Conservation (phyloP, 2,329 filamentous ascomycete species). For the Pseudogymnoascus sp. region DNA sequence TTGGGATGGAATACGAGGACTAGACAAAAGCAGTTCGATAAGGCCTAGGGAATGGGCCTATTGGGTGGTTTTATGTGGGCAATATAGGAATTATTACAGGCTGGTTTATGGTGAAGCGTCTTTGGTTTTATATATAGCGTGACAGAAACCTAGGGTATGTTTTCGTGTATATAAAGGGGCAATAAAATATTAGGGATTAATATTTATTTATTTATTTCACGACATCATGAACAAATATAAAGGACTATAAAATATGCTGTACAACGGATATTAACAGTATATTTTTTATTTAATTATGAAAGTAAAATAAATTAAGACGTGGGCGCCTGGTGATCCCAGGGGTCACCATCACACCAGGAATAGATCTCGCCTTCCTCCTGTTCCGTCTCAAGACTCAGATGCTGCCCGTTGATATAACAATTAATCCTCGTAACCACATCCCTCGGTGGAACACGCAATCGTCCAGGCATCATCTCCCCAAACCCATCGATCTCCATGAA, state of each 20-base stretch:
- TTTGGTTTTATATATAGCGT: neutral
- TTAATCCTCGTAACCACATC: neutral
- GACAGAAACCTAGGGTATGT: neutral
- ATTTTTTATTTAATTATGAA: neutral
- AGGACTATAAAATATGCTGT: neutral
- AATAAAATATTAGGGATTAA: neutral
- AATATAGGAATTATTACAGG: neutral
- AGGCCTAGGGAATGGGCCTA: conserved; percentile 21
- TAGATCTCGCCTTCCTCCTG: neutral
- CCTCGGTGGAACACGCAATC: neutral
- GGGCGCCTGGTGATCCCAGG: neutral
- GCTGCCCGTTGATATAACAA: neutral
- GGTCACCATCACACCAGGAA: neutral
- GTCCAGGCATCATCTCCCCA: neutral
- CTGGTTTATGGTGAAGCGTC: neutral
- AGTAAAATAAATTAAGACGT: neutral
- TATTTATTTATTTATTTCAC: neutral
- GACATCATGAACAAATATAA: neutral
- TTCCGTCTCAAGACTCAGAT: neutral
- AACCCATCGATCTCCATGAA: neutral
- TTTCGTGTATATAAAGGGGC: neutral
- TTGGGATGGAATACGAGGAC: conserved; percentile 76
- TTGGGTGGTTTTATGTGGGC: neutral
- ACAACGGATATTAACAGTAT: neutral
- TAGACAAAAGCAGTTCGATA: conserved; percentile 58